phyloP scores from a whole-genome alignment of 371 early-diverging fungal species.

The Ordospora pajunii region DNA sequence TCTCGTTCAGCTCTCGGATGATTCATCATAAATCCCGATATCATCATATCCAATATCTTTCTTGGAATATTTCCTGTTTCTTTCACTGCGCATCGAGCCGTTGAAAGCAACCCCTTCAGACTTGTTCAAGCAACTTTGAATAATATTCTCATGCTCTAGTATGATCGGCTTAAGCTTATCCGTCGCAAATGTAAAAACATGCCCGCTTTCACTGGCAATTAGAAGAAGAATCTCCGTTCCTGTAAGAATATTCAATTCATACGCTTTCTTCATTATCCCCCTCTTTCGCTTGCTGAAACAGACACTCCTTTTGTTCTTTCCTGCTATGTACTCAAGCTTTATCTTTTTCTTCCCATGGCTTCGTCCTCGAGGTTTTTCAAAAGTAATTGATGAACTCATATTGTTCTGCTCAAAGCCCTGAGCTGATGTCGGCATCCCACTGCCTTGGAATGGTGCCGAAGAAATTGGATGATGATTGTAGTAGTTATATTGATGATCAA shows the following conservation, averaged over 20 bases:
- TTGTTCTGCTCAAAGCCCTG: neutral
- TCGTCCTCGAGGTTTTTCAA: neutral
- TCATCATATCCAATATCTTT: conserved; percentile 35
- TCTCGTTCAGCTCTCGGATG: neutral
- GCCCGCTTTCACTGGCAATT: conserved; percentile 80
- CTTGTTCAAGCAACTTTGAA: conserved; percentile 72
- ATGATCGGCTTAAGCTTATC: conserved; percentile 85
- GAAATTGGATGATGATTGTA: neutral
- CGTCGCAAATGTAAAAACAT: conserved; percentile 93
- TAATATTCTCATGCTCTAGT: conserved; percentile 76
- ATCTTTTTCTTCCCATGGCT: conserved; percentile 70
- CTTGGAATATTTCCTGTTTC: conserved; percentile 49
- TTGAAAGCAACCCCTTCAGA: conserved; percentile 43
- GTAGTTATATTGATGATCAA: conserved; percentile 5
- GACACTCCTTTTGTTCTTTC: conserved; percentile 81
- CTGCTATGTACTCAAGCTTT: conserved; percentile 87
- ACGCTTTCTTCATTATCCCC: conserved; percentile 97
- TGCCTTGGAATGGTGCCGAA: neutral
- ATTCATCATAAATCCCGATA: neutral
- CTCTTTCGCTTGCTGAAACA: conserved; percentile 94
- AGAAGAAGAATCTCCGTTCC: conserved; percentile 88
- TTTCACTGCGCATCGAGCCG: conserved; percentile 43
- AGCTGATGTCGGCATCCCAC: neutral
- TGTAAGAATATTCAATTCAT: conserved; percentile 82
- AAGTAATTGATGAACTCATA: neutral